Conservation (phyloP, 2,329 filamentous ascomycete genomes). For the Gremmenia infestans region DNA sequence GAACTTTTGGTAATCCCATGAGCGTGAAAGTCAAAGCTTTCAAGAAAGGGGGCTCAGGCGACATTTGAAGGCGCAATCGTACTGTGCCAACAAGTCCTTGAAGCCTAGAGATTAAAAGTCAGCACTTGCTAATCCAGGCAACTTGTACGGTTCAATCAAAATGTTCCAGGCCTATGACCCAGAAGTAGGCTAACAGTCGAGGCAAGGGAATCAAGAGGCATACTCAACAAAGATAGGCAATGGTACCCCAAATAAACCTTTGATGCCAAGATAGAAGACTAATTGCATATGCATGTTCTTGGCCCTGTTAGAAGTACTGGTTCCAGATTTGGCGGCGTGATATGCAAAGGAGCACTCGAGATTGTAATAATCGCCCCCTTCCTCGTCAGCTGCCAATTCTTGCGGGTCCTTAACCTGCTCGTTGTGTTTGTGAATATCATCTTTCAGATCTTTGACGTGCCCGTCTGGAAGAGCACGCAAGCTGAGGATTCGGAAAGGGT, state of each 20-base stretch:
- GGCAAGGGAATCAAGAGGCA: slow-evolving; percentile 22
- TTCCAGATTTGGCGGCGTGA: slow-evolving; percentile 71
- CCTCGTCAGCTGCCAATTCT: slow-evolving; percentile 81
- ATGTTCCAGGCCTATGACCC: no score
- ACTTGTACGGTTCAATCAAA: no score
- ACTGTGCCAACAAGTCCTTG: slow-evolving; percentile 85
- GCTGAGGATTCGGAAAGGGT: slow-evolving; percentile 83
- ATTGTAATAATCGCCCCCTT: slow-evolving; percentile 90
- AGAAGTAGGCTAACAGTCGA: neutral
- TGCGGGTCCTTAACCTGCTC: slow-evolving; percentile 78
- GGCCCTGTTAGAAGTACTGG: slow-evolving; percentile 71
- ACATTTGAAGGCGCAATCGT: slow-evolving; percentile 75
- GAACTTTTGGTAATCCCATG: slow-evolving; percentile 87
- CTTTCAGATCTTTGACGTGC: slow-evolving; percentile 76
- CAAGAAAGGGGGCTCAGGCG: slow-evolving; percentile 85
- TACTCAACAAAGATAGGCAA: slow-evolving; percentile 11
- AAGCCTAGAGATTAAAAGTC: slow-evolving; percentile 62
- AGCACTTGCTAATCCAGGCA: neutral
- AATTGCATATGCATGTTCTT: slow-evolving; percentile 97
- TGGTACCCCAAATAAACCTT: slow-evolving; percentile 28
- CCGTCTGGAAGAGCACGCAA: slow-evolving; percentile 78
- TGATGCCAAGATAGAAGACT: slow-evolving; percentile 78
- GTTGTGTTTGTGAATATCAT: slow-evolving; percentile 73
- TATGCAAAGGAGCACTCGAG: slow-evolving; percentile 88
- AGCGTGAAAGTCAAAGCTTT: slow-evolving; percentile 90